A percentile compares a stretch with the other conserved stretches of the same genome.
Conservation (phyloP, 2,329 filamentous ascomycete species). For the Penicillium crustosum region DNA sequence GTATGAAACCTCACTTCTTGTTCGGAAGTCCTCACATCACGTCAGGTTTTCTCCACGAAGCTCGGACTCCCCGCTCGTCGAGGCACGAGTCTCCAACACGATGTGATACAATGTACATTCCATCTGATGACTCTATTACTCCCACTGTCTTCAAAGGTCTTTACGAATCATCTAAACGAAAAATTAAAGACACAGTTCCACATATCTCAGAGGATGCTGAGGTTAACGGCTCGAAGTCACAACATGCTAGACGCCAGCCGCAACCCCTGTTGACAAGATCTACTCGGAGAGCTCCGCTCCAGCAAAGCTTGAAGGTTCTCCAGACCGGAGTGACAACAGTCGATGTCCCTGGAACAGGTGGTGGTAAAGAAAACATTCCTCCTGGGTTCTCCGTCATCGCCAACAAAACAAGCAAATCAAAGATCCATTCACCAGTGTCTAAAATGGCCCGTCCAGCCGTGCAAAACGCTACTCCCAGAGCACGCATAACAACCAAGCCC, state of each 20-base stretch:
- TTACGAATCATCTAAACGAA: conserved; percentile 42
- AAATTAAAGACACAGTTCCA: conserved; percentile 7
- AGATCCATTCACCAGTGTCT: not conserved
- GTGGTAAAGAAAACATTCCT: conserved; percentile 64
- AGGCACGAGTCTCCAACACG: conserved; percentile 28
- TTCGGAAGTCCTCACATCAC: conserved; percentile 16
- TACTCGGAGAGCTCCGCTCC: conserved; percentile 48
- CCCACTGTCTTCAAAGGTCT: conserved; percentile 47
- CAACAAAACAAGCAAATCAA: conserved; percentile 18
- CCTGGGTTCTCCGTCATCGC: conserved; percentile 41
- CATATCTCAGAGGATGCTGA: conserved; percentile 22
- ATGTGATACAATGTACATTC: conserved; percentile 44
- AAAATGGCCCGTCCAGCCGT: not conserved
- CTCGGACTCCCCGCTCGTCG: conserved; percentile 37
- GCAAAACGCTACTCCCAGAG: not conserved
- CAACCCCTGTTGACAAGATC: conserved; percentile 25
- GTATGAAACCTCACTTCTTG: not conserved
- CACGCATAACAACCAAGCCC: not conserved
- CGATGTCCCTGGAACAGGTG: conserved; percentile 54
- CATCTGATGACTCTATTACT: conserved; percentile 43
- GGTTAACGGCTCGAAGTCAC: conserved; percentile 36
- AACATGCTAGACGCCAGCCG: conserved; percentile 35
- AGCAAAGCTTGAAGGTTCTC: conserved; percentile 39
- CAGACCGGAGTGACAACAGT: conserved; percentile 44
- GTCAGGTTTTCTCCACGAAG: conserved; percentile 28